phyloP scores from a whole-genome alignment of 352 stramenopile species.

The Phytophthora litchii region DNA sequence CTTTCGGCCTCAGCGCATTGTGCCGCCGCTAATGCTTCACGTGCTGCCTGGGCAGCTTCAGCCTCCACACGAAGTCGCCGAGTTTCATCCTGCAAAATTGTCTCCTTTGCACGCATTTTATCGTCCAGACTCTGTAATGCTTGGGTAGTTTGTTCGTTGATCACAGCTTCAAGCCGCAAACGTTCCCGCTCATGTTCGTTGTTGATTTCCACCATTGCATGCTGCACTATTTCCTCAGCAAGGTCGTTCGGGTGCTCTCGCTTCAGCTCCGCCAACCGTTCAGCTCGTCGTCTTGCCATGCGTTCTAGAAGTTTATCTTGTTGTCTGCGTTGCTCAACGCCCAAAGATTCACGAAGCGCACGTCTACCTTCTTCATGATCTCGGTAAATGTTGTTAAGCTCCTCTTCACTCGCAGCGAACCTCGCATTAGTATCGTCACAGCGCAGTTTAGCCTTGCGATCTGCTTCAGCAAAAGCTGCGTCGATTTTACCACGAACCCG shows the following conservation, averaged over 20 bases:
- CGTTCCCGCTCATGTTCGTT: constrained; percentile 30
- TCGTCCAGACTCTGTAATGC: constrained; percentile 27
- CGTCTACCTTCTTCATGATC: constrained; percentile 32
- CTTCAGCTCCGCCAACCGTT: constrained; percentile 22
- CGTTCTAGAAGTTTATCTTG: constrained; percentile 44
- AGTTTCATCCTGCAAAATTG: constrained; percentile 15
- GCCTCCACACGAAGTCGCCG: constrained; percentile 18
- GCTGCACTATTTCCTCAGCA: constrained; percentile 9
- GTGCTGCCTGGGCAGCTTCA: constrained; percentile 34
- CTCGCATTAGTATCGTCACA: constrained; percentile 17
- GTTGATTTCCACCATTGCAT: constrained; percentile 13
- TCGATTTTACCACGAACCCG: constrained; percentile 14
- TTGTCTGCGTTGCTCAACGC: constrained; percentile 38
- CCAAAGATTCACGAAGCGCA: constrained; percentile 26
- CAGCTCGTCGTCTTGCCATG: constrained; percentile 22
- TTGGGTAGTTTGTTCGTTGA: constrained; percentile 25
- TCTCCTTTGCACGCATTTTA: constrained; percentile 23
- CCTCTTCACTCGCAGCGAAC: constrained; percentile 14
- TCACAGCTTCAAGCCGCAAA: constrained; percentile 24
- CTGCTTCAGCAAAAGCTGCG: constrained; percentile 23
- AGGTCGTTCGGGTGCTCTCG: constrained; percentile 8
- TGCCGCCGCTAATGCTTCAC: constrained; percentile 29
- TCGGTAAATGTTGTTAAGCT: constrained; percentile 23
- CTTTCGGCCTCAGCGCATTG: constrained; percentile 36
- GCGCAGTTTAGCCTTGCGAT: constrained; percentile 16